Evolutionary conservation across 371 early-diverging fungal species (phyloP), one percentile per base, ranked within the genome.

Genomic region (Basidiobolus meristosporus): DNA sequence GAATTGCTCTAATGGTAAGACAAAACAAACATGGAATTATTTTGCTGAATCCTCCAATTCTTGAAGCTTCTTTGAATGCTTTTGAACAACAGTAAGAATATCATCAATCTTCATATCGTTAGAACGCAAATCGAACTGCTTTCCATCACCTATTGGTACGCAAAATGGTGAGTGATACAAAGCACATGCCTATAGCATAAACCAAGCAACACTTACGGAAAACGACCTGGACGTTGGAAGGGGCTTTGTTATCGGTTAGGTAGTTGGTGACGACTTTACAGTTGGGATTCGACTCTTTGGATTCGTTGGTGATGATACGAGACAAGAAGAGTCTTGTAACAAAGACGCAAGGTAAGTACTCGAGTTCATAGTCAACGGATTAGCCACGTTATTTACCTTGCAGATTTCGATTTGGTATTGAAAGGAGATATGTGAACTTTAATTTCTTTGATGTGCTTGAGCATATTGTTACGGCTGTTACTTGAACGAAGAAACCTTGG

Each of bases 11-110:
- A n/a, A n/a, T n/a, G n/a, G n/a, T n/a, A n/a, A n/a, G n/a, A n/a
- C n/a, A n/a, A n/a, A n/a, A n/a, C n/a, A n/a, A n/a, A n/a, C n/a
- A n/a, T n/a, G n/a, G n/a, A n/a, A n/a, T n/a, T n/a, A n/a, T n/a
- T n/a, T n/a, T n/a, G n/a, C n/a, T n/a, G 30, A 30, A 20, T 40
- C 45, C 36, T 65, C 65, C 1, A 51, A 49, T 52, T 68, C 69
- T 21, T 62, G 64, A 38, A 68, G 44, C 32, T 60, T 62, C 38
- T 59, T 56, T 38, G 59, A 57, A 40, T 65, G 62, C 40, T 60
- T 65, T 38, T 60, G 57, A 2, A 65, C 57, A 17, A 50, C 29
- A 26, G 53, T 56, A 31, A 65, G 20, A 22, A 68, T 44, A 36
- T 52, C 50, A 29, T 57, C 54, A 35, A 65, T 62, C 36, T 62